Evolutionary conservation across 305 asterid genomes (phyloP), one percentile per base, ranked within the genome.

Genomic region (Caryopteris hybrid): DNA sequence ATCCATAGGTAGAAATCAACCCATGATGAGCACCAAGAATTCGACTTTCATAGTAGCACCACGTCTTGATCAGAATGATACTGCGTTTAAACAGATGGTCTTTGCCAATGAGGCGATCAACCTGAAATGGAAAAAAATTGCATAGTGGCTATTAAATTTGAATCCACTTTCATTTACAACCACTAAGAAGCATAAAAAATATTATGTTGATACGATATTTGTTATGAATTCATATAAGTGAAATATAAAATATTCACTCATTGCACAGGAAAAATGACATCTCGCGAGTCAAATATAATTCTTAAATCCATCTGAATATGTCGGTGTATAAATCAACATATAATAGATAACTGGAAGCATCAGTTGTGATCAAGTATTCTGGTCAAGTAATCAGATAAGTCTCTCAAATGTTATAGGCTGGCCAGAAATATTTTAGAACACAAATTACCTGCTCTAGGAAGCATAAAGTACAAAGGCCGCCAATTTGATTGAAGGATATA

Each of bases 31-130:
- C 91, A 64, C 98, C 98, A 39, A 90, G 95, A 53, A 90, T 83
- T 11, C 97, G 96, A 68, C 96, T 89, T 71, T 91, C 97, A 53
- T 91, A 91, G 68, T 85, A 91, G 82, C 98, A 91, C 98, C 98
- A 91, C 2, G 96, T 88, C 73, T 91, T 91, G 67, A 87, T 84
- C 68, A 91, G 73, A 67, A 91, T 84, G 48, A 92, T 83, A 68
- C 98, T 92, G 58, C 84, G 87, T 75, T 92, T 92, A 61, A 92
- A 92, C 34, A 90, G 81, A 74, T 92, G 89, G 47, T 90, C 84
- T 79, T 77, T 86, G 39, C 95, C 89, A 67, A 92, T 86, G 20
- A 81, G 64, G 51, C 87, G 86, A 78, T 92, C 96, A 66, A 88
- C 89, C 98, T 92, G 89, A 54, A 72, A 75, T 47, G 45, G 29